Evolutionary conservation across 164 flowering plant genomes (phyloP).

Genomic region (Dillenia suffruticosa): DNA sequence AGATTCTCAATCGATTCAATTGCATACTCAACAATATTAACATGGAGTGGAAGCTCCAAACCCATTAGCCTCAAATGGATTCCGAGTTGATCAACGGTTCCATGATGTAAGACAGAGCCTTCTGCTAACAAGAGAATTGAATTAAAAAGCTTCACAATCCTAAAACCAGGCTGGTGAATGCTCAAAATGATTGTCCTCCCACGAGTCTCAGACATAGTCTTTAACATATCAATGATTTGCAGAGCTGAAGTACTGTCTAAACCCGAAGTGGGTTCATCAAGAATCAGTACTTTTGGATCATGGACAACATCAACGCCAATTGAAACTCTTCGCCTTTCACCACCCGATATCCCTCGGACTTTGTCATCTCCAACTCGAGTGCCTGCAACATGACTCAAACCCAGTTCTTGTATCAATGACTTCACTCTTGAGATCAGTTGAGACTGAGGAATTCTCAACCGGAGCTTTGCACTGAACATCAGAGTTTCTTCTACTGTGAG

Average conservation of each 20-base stretch:
- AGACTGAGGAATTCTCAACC: slow-evolving; percentile 35
- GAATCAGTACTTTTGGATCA: slow-evolving; percentile 74
- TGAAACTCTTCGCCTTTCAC: slow-evolving; percentile 87
- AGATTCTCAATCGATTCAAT: slow-evolving; percentile 73
- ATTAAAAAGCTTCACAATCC: slow-evolving; percentile 76
- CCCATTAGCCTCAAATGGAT: slow-evolving; percentile 41
- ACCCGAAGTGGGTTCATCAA: slow-evolving; percentile 97
- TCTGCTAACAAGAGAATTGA: slow-evolving; percentile 65
- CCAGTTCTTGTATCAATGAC: slow-evolving; percentile 63
- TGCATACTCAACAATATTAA: slow-evolving; percentile 78
- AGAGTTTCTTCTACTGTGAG: slow-evolving; percentile 92
- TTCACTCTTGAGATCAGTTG: slow-evolving; percentile 41
- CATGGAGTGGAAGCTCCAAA: slow-evolving; percentile 57
- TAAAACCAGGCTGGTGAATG: slow-evolving; percentile 92
- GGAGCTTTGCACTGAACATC: slow-evolving; percentile 68
- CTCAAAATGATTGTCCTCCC: slow-evolving; percentile 77
- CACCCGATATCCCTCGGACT: slow-evolving; percentile 88
- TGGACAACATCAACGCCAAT: slow-evolving; percentile 90
- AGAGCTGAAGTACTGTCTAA: slow-evolving; percentile 82
- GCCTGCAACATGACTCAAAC: slow-evolving; percentile 54
- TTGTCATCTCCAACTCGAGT: slow-evolving; percentile 65
- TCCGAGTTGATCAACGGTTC: slow-evolving; percentile 63
- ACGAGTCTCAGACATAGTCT: slow-evolving; percentile 72
- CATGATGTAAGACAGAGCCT: slow-evolving; percentile 80
- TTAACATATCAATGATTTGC: slow-evolving; percentile 87